Conservation (phyloP, 1,284 basidiomycete species). For the Sphaerobolus stellatus region DNA sequence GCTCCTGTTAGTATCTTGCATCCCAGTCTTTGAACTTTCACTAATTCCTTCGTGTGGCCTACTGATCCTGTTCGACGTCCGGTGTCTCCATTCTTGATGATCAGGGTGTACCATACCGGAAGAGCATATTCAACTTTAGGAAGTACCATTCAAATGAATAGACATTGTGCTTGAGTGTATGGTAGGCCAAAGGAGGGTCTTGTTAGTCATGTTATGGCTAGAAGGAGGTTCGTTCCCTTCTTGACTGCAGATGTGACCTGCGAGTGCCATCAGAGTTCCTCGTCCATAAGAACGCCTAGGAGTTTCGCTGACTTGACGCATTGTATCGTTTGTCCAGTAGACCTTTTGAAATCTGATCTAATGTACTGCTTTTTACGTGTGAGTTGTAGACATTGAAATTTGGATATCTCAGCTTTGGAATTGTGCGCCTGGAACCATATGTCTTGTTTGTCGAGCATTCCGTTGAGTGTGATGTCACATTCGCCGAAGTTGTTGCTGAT, state of each 20-base stretch:
- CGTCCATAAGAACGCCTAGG: slow-evolving; percentile 12
- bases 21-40: slow-evolving; percentile 31
- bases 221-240: slow-evolving; percentile 2
- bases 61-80: slow-evolving; percentile 1
- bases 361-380: background rate
- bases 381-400: slow-evolving; percentile 17
- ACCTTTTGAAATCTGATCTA: background rate
- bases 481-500: slow-evolving; percentile 16
- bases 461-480: slow-evolving; percentile 16
- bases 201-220: background rate
- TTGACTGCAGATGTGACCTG: slow-evolving; percentile 1
- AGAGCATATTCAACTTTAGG: slow-evolving; percentile 8
- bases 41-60: slow-evolving; percentile 16
- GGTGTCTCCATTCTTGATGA: background rate
- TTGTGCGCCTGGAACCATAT: slow-evolving; percentile 26
- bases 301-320: background rate
- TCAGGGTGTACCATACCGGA: slow-evolving; percentile 7
- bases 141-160: slow-evolving; percentile 8
- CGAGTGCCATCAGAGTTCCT: slow-evolving; percentile 3
- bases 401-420: slow-evolving; percentile 24
- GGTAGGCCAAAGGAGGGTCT: slow-evolving; percentile 3
- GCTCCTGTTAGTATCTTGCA: slow-evolving; percentile 35
- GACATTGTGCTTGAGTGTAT: background rate
- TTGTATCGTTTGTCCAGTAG: background rate
- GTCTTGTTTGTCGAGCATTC: slow-evolving; percentile 21